A percentile compares a stretch with the other conserved stretches of the same genome.
phyloP scores from a whole-genome alignment of 768 basidiomycete genomes.

The Leccinum subgranulosum region DNA sequence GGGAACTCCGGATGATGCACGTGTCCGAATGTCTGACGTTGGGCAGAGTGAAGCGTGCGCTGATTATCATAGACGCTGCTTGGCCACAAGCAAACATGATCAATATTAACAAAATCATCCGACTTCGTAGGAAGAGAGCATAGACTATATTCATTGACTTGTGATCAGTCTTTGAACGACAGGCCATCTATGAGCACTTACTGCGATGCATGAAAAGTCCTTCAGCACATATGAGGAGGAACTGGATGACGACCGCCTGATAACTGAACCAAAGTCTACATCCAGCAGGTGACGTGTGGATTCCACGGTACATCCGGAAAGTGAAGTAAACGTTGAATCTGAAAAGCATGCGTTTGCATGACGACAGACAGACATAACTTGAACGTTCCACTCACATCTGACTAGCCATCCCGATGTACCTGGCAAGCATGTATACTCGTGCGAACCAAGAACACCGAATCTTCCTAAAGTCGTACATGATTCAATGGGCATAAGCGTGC shows the following conservation, averaged over 20 bases:
- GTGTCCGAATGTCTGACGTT: background rate
- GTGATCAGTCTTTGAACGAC: background rate
- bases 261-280: conserved; percentile 19
- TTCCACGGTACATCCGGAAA: conserved; percentile 15
- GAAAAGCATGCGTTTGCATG: background rate
- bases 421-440: conserved; percentile 6
- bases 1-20: background rate
- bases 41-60: background rate
- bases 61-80: background rate
- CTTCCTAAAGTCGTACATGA: conserved; percentile 1
- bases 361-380: background rate
- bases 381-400: conserved; percentile 15
- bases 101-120: conserved; percentile 9
- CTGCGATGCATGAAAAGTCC: conserved; percentile 15
- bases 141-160: conserved; percentile 14
- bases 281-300: background rate
- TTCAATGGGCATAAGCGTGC: background rate
- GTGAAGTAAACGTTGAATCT: conserved; percentile 24
- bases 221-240: conserved; percentile 12
- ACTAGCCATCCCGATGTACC: conserved; percentile 15
- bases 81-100: background rate
- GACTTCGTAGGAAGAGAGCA: conserved; percentile 12
- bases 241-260: conserved; percentile 14
- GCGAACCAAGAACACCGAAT: conserved; percentile 7
- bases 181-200: conserved; percentile 1